phyloP scores from a whole-genome alignment of 345 rosid species.

The Hirschfeldia incana region DNA sequence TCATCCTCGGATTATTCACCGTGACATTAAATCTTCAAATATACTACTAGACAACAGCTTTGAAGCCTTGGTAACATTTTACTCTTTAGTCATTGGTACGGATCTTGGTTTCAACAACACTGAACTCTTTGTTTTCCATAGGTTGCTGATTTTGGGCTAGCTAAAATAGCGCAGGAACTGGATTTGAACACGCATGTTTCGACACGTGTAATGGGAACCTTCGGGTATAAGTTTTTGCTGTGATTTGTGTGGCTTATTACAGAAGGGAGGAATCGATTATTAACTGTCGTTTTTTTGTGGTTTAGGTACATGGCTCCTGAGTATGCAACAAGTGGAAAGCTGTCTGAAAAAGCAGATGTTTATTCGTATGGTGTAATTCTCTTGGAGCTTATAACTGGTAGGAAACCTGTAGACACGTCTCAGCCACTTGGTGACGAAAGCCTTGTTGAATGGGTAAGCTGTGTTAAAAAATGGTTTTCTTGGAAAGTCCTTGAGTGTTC shows the following conservation, averaged over 20 bases:
- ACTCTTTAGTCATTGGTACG: background rate
- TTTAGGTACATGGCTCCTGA: conserved; percentile 98
- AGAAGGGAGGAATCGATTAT: background rate
- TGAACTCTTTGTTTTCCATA: conserved; percentile 28
- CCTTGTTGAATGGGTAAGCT: conserved; percentile 92
- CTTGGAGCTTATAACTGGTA: conserved; percentile 93
- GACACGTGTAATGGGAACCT: conserved; percentile 98
- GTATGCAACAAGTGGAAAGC: conserved; percentile 93
- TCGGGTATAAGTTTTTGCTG: conserved; percentile 53
- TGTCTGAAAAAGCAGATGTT: conserved; percentile 94
- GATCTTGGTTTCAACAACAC: background rate
- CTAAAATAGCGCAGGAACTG: conserved; percentile 83
- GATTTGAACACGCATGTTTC: conserved; percentile 88
- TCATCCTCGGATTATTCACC: conserved; percentile 96
- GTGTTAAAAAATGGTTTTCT: background rate
- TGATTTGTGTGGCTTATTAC: background rate
- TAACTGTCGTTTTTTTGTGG: background rate
- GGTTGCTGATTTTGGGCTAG: conserved; percentile 99
- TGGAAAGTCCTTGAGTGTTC: background rate
- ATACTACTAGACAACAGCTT: conserved; percentile 85
- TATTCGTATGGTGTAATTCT: conserved; percentile 96
- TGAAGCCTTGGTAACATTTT: conserved; percentile 77
- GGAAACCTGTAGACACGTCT: conserved; percentile 89
- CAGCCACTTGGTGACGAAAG: conserved; percentile 97
- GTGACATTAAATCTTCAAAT: conserved; percentile 97